Percentiles rank a stretch among this genome's conserved stretches.
Conservation (phyloP, 768 basidiomycete species). For the Clavulina sp. region DNA sequence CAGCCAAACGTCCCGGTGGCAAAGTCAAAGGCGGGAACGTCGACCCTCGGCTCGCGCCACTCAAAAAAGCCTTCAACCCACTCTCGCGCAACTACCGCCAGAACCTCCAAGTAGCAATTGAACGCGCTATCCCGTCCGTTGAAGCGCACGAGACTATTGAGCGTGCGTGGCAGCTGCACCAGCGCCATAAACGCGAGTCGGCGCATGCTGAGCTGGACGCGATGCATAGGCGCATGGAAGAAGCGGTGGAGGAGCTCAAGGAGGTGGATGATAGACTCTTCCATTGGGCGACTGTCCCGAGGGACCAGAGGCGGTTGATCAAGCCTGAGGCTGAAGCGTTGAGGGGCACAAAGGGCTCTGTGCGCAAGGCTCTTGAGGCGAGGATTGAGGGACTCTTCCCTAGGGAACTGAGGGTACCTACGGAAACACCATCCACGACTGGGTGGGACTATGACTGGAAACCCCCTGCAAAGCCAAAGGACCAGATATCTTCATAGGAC, state of each 20-base stretch:
- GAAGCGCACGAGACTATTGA: slow-evolving; percentile 89
- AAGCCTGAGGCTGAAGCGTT: slow-evolving; percentile 39
- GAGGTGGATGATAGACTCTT: slow-evolving; percentile 14
- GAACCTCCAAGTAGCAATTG: slow-evolving; percentile 29
- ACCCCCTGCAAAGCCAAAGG: slow-evolving; percentile 23
- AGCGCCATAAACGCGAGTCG: slow-evolving; percentile 52
- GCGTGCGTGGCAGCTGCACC: slow-evolving; percentile 73
- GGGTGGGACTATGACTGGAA: slow-evolving; percentile 87
- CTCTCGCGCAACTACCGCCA: not conserved
- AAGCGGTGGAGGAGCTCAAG: slow-evolving; percentile 70
- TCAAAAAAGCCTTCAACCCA: slow-evolving; percentile 2
- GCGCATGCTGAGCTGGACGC: slow-evolving; percentile 49
- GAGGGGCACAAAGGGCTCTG: slow-evolving; percentile 44
- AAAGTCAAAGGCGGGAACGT: not conserved
- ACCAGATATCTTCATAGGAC: not conserved
- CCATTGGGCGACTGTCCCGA: slow-evolving; percentile 19
- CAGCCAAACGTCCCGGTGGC: no score
- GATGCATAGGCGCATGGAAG: slow-evolving; percentile 68
- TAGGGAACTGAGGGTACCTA: slow-evolving; percentile 68
- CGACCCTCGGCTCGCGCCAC: not conserved
- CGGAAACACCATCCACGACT: slow-evolving; percentile 62
- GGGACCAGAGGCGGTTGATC: slow-evolving; percentile 49
- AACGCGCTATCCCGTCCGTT: slow-evolving; percentile 68
- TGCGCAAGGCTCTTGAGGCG: slow-evolving; percentile 56
- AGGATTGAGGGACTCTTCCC: slow-evolving; percentile 46